Percentiles rank a stretch among this genome's conserved stretches.
phyloP scores from a whole-genome alignment of 73 alveolate genomes.

The Breviolum minutum region DNA sequence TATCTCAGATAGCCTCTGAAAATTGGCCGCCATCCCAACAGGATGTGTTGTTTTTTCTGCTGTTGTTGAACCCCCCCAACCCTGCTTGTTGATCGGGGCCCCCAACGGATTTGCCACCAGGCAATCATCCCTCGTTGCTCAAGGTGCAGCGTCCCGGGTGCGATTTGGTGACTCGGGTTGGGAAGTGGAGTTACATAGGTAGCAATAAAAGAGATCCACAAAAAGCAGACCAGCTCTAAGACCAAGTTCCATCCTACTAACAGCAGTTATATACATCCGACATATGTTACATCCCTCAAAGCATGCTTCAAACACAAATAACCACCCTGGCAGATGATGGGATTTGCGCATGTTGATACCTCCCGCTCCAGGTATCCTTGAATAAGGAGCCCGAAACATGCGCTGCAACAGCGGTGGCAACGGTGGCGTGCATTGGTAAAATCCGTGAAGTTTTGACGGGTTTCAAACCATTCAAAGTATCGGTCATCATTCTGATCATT shows the following conservation, averaged over 20 bases:
- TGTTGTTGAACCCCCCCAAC: neutral
- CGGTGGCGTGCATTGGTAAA: no score
- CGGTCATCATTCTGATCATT: no score
- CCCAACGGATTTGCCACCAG: neutral
- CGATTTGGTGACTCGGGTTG: no score
- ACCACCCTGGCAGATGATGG: neutral
- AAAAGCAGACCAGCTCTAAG: neutral
- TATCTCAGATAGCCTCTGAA: no score
- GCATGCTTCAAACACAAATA: no score
- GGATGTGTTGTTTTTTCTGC: no score
- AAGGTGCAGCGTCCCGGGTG: neutral
- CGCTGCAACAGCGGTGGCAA: no score
- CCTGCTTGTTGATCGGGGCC: neutral
- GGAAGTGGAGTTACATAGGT: no score
- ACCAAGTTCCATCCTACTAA: neutral
- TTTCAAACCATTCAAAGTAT: no score
- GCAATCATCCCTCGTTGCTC: slow-evolving; percentile 79
- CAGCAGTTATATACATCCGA: neutral
- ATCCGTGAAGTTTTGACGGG: no score
- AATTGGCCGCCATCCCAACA: no score
- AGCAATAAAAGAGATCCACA: neutral
- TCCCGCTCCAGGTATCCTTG: neutral
- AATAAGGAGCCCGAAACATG: neutral
- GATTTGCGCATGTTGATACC: neutral
- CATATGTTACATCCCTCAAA: no score